Evolutionary conservation across 2,329 filamentous ascomycete genomes (phyloP), one percentile per base, ranked within the genome.

Genomic region (Pyricularia sp.): DNA sequence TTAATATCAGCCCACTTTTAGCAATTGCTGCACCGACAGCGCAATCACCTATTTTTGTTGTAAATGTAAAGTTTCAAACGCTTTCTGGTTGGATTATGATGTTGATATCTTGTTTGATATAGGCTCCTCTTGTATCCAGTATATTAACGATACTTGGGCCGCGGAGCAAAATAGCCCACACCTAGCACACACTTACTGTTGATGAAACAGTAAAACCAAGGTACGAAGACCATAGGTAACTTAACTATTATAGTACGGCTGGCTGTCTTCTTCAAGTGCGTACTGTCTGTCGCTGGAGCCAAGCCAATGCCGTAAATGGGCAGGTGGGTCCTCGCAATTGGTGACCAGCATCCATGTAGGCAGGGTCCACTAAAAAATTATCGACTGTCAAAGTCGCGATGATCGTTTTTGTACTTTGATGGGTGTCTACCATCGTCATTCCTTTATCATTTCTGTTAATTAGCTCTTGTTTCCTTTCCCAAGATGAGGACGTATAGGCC

Each of bases 401-500:
- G 33, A n/a, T 14, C 65, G 50, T 42, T 58, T 58, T 50, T 66
- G 28, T 17, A 63, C 59, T 28, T 28, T 28, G 25, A 25, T 61
- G n/a, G n/a, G 25, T 61, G 25, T 25, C 12, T 28, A 28, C 25
- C 28, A 28, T 30, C 28, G 23, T 63, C 59, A 28, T 63, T 63
- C 59, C 25, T 63, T 26, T 63, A 28, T 30, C 66, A 42, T 68
- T 61, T 59, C 67, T 69, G 68, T 67, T 72, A 68, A 42, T 70
- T 71, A 69, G 64, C 71, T 71, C 65, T 55, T 66, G 64, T 72
- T 64, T 70, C 71, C 64, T 61, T 66, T 17, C 25, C 2, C 17
- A 79, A 71, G 67, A 82, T 82, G 80, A 79, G 79, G 78, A 78
- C 75, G 65, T 75, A 78, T 71, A 74, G 79, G 75, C 75, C 77